Conservation (phyloP, 257 asterid species). For the Plantago ovata region DNA sequence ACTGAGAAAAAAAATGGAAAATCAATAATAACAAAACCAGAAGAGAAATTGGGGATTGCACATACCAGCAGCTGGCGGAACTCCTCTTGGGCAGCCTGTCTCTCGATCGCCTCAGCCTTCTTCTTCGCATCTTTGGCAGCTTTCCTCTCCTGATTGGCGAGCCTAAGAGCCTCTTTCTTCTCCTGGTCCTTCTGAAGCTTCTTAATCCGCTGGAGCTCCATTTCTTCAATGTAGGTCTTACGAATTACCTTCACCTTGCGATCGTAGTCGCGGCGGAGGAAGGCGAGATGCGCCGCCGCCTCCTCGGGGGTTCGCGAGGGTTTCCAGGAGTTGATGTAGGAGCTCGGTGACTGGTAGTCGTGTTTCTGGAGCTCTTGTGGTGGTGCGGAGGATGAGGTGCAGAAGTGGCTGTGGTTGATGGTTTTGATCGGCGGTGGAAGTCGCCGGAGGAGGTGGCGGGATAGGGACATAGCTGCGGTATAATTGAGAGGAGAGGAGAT, state of each 20-base stretch:
- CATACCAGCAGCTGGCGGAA: constrained; percentile 64
- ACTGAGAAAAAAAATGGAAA: no score
- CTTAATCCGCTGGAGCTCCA: constrained; percentile 71
- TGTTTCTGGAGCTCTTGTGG: no score
- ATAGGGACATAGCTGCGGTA: no score
- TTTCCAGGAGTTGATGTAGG: constrained; percentile 69
- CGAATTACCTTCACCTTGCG: constrained; percentile 55
- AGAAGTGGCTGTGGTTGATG: no score
- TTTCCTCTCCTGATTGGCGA: constrained; percentile 68
- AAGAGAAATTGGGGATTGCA: no score
- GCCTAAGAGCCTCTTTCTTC: constrained; percentile 60
- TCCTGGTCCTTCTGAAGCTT: constrained; percentile 62
- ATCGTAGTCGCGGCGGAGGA: constrained; percentile 65
- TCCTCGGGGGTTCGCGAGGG: constrained; percentile 56
- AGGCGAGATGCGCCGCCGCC: constrained; percentile 55
- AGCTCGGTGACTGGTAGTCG: constrained; percentile 46
- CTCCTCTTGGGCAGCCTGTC: constrained; percentile 59
- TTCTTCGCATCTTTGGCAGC: constrained; percentile 73
- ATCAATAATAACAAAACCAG: no score
- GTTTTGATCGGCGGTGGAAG: no score
- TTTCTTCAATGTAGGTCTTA: constrained; percentile 56
- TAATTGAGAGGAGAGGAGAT: no score
- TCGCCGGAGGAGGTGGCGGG: no score
- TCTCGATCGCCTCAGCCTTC: constrained; percentile 68
- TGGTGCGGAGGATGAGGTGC: no score